phyloP scores from a whole-genome alignment of 2,329 filamentous ascomycete genomes.

The Zopfia rhizophila region DNA sequence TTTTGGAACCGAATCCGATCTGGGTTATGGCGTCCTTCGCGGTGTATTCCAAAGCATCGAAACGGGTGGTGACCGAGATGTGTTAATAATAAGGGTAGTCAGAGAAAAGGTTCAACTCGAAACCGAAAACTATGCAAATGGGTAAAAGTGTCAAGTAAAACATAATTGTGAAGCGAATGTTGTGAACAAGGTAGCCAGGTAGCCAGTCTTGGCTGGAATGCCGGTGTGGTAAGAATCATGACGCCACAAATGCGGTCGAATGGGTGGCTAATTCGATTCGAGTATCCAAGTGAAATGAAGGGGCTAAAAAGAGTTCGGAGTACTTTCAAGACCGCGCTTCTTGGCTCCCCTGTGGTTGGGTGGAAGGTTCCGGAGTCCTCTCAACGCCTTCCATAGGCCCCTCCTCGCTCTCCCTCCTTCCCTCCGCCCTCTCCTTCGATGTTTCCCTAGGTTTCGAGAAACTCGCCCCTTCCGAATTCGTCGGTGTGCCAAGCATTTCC shows the following conservation, averaged over 20 bases:
- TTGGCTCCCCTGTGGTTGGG: constrained; percentile 20
- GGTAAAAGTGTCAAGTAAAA: constrained; percentile 8
- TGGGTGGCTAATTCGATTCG: constrained; percentile 6
- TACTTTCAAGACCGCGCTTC: constrained; percentile 26
- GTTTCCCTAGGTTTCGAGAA: constrained; percentile 24
- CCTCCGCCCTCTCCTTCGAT: constrained; percentile 28
- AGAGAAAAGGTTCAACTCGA: no score
- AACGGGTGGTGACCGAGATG: no score
- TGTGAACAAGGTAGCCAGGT: constrained; percentile 24
- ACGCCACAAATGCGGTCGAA: constrained; percentile 6
- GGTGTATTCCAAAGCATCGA: no score
- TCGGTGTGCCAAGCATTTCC: constrained; percentile 52
- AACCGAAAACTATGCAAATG: constrained; percentile 12
- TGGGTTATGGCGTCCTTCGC: no score
- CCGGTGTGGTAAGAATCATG: constrained; percentile 1
- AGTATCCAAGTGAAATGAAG: constrained; percentile 12
- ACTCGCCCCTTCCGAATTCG: constrained; percentile 34
- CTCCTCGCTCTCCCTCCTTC: constrained; percentile 24
- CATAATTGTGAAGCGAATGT: constrained; percentile 43
- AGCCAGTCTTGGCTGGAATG: constrained; percentile 15
- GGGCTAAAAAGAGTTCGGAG: no score
- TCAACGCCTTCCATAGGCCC: constrained; percentile 40
- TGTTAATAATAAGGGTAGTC: no score
- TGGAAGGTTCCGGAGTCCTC: constrained; percentile 28
- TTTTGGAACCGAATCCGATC: no score